phyloP scores from a whole-genome alignment of 805 yeast genomes.

The Kurtzmaniella cleridarum region DNA sequence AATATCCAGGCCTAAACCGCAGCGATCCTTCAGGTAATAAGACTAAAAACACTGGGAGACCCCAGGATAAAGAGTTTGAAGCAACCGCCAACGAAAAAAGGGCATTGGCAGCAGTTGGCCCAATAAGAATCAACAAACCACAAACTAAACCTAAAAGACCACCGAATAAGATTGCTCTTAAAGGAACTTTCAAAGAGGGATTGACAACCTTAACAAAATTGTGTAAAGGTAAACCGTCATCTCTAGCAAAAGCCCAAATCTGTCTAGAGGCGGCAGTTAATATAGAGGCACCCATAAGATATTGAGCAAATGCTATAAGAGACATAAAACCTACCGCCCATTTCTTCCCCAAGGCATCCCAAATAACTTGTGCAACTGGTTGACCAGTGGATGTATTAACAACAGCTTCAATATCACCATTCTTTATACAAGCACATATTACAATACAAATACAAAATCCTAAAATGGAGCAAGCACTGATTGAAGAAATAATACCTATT shows the following conservation, averaged over 20 bases:
- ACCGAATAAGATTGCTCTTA: slow-evolving; percentile 26
- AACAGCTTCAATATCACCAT: slow-evolving; percentile 17
- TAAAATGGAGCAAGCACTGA: slow-evolving; percentile 19
- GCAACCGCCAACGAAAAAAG: slow-evolving; percentile 38
- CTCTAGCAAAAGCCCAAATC: slow-evolving; percentile 28
- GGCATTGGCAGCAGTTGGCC: slow-evolving; percentile 39
- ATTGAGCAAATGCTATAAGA: slow-evolving; percentile 24
- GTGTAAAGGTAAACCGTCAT: slow-evolving; percentile 24
- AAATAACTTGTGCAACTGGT: slow-evolving; percentile 26
- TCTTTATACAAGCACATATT: slow-evolving; percentile 18
- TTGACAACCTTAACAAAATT: slow-evolving; percentile 21
- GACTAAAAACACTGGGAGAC: slow-evolving; percentile 29
- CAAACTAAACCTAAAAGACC: slow-evolving; percentile 28
- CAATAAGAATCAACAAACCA: slow-evolving; percentile 36
- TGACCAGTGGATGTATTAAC: slow-evolving; percentile 18
- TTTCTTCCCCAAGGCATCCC: slow-evolving; percentile 24
- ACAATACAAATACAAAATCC: slow-evolving; percentile 21
- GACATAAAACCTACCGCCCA: slow-evolving; percentile 27
- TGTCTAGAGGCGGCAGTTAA: slow-evolving; percentile 23
- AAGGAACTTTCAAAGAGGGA: slow-evolving; percentile 19
- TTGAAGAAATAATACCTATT: slow-evolving; percentile 25
- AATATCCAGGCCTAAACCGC: slow-evolving; percentile 55
- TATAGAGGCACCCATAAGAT: slow-evolving; percentile 28
- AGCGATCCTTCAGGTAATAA: slow-evolving; percentile 11
- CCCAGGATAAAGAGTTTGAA: slow-evolving; percentile 39